Evolutionary conservation across 352 stramenopile genomes (phyloP), one percentile per base, ranked within the genome.

Genomic region (Saprolegnia diclina): DNA sequence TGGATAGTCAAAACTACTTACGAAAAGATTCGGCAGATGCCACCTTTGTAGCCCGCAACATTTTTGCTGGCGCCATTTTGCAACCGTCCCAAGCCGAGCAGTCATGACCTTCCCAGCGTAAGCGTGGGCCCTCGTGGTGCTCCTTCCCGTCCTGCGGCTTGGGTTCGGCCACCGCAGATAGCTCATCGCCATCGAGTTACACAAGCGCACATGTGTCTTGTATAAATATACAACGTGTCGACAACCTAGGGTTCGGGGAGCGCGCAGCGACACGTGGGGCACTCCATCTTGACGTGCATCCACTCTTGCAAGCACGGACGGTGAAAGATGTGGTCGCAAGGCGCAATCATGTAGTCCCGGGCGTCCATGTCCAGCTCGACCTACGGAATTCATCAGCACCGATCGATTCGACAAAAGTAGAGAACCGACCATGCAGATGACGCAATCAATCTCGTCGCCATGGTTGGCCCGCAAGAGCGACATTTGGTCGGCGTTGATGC

Each of bases 211-310:
- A n/a, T n/a, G n/a, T n/a, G n/a, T n/a, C n/a, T n/a, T n/a, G n/a
- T n/a, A n/a, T n/a, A 45, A 45, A 7, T 45, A 45, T 14, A 45
- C 38, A 45, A 45, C 7, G 38, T n/a, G 14, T 19, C 10, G 24
- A 62, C 11, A 6, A 14, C 9, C 26, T 65, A 94, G n/a, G 85
- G 85, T 79, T 91, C 83, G 26, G 94, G 92, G 63, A 98, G 78
- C 50, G 85, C 83, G 68, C 83, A 92, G 67, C 94, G 81, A 82
- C 94, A 98, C 65, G 95, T 97, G 62, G 94, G 94, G 78, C 95
- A 98, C 77, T 98, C 92, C 92, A 98, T 98, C 79, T 98, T 98
- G 56, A 98, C 89, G 55, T 98, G 88, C 95, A 98, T 98, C 95
- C 95, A 98, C 73, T 96, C 90, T 72, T 96, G 79, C 59, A 98